These are phyloP conservation scores for Saccharomyces hybrid DNA, from an alignment of 1,139 yeast species.

Conservation along the genomic window DNA sequence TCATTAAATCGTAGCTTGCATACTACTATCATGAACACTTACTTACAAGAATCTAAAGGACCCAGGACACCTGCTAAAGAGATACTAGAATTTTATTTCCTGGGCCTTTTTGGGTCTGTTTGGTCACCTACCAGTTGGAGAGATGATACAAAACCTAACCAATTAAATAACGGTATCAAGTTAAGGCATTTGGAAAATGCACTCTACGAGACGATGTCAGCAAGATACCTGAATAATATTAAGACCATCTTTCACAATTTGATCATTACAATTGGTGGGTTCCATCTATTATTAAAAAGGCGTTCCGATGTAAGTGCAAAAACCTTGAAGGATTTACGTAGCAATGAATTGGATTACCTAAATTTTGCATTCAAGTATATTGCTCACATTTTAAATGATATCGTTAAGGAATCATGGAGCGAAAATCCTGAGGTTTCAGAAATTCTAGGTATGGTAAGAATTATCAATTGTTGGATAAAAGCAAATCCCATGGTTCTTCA, in stretches of 20 bases:
- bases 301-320: slow-evolving; percentile 4
- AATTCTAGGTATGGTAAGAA: slow-evolving; percentile 36
- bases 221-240: slow-evolving; percentile 25
- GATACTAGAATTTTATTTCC: slow-evolving; percentile 28
- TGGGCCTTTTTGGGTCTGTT: slow-evolving; percentile 25
- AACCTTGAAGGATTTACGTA: slow-evolving; percentile 8
- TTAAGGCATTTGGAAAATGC: slow-evolving; percentile 16
- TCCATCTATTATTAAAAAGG: slow-evolving; percentile 18
- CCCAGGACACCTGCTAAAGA: slow-evolving; percentile 27
- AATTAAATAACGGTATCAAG: slow-evolving; percentile 13
- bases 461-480: slow-evolving; percentile 49
- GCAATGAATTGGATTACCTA: slow-evolving; percentile 14
- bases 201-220: slow-evolving; percentile 23
- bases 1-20: slow-evolving; percentile 16
- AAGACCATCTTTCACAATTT: slow-evolving; percentile 23
- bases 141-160: slow-evolving; percentile 10
- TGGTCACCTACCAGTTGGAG: slow-evolving; percentile 24
- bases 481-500: slow-evolving; percentile 39
- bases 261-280: slow-evolving; percentile 25
- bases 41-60: slow-evolving; percentile 17
- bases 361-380: slow-evolving; percentile 24
- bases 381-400: slow-evolving; percentile 20
- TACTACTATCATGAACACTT: slow-evolving; percentile 11
- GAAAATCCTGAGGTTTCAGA: slow-evolving; percentile 20
- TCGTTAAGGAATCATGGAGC: slow-evolving; percentile 21